These are phyloP conservation scores for Phytopythium cucurbitacearum DNA, from an alignment of 352 stramenopile genomes.

Conservation along the genomic window DNA sequence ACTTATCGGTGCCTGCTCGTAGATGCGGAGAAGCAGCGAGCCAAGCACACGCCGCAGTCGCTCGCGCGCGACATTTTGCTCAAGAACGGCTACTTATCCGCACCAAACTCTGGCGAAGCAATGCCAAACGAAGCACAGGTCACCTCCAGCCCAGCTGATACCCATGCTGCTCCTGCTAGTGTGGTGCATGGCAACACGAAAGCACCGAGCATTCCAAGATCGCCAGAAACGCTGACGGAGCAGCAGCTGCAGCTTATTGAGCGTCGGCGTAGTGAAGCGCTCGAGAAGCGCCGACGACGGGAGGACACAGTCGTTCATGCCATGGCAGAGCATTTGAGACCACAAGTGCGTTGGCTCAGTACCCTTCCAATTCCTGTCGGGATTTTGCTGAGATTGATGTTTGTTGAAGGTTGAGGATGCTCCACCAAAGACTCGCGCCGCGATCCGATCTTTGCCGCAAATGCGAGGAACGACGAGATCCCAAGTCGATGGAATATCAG, in stretches of 20 bases:
- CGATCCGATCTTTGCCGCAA: too few relatives aligned
- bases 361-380: too few relatives aligned
- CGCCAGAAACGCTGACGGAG: conserved; percentile 43
- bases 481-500: too few relatives aligned
- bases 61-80: conserved; percentile 58
- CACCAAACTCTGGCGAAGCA: conserved; percentile 3
- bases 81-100: conserved; percentile 48
- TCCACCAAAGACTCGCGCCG: too few relatives aligned
- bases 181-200: background rate
- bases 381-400: too few relatives aligned
- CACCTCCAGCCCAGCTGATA: background rate
- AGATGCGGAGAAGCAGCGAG: conserved; percentile 52
- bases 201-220: conserved; percentile 10
- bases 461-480: too few relatives aligned
- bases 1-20: background rate
- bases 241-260: conserved; percentile 56
- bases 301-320: background rate
- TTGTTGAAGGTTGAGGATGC: too few relatives aligned
- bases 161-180: too few relatives aligned
- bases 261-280: conserved; percentile 37
- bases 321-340: too few relatives aligned
- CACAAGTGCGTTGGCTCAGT: too few relatives aligned
- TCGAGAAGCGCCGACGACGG: conserved; percentile 32
- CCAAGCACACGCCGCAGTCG: conserved; percentile 53
- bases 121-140: conserved; percentile 2